Evolutionary conservation across 352 stramenopile species (phyloP), one percentile per base, ranked within the genome.

Genomic region (Pythium aristosporum): DNA sequence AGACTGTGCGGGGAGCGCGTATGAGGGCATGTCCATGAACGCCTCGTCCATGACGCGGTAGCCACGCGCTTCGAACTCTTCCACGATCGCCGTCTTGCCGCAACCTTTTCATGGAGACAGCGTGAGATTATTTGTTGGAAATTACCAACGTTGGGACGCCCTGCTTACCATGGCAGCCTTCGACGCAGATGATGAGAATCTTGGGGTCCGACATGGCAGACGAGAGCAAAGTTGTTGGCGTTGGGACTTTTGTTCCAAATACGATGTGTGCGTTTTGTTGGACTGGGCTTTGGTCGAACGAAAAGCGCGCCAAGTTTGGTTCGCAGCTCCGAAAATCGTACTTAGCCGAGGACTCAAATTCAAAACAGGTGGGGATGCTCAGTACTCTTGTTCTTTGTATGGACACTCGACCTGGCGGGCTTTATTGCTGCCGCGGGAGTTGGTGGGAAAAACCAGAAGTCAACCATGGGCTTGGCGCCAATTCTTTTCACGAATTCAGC

Each of bases 1-100:
- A 25, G 87, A 94, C 70, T 96, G 88, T n/a, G 88, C 87, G 62
- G 92, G 83, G 57, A 96, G 73, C 28, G 82, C 80, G 57, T 94
- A 91, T 15, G 79, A 71, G 9, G 87, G 85, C 88, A 96, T 96
- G 76, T 92, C 75, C 65, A 96, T 85, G 66, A 96, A 96, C 28
- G 85, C 86, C 62, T 96, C 88, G 58, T 95, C 84, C 43, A 96
- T 69, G 32, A 94, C 79, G 64, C 77, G 71, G 71, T 93, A 95
- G 48, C 87, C 87, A 34, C 84, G 80, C 10, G 74, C 71, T 54
- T 83, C 76, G 57, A 96, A 93, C 67, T 91, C 84, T 18, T 87
- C 77, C 37, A 73, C 86, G 7, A 96, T 64, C 15, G 82, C 77
- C 0, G 87, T 94, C 76, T 96, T 96, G 47, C 88, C 88, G 41